Evolutionary conservation across 441 rosid genomes (phyloP).

Genomic region (Macaranga tanarius): DNA sequence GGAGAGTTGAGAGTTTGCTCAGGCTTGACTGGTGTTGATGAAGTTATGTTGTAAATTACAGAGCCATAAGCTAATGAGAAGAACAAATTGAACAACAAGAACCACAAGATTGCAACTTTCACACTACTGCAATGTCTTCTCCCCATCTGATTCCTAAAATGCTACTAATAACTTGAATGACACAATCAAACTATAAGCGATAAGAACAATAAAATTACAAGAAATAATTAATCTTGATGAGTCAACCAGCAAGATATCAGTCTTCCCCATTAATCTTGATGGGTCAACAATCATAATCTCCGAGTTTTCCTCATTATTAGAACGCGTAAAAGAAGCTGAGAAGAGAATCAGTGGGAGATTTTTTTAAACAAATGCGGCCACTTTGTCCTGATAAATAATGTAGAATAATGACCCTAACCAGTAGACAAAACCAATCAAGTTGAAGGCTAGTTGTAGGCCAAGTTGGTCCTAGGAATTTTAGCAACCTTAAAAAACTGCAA

Average conservation of each 20-base stretch:
- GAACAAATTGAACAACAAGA: background rate
- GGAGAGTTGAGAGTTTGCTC: constrained; percentile 47
- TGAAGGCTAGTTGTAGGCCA: background rate
- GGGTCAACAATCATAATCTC: background rate
- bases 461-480: background rate
- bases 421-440: background rate
- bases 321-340: background rate
- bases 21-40: constrained; percentile 38
- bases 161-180: background rate
- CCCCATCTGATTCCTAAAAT: constrained; percentile 17
- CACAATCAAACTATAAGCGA: background rate
- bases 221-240: too few species aligned
- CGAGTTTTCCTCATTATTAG: background rate
- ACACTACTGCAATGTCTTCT: background rate
- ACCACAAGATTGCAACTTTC: background rate
- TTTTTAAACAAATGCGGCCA: background rate
- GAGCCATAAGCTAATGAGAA: constrained; percentile 5
- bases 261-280: too few species aligned
- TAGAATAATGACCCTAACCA: background rate
- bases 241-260: too few species aligned
- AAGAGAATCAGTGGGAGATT: background rate
- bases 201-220: background rate
- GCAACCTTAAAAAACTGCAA: too few species aligned
- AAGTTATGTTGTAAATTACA: constrained; percentile 29
- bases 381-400: background rate